phyloP scores from a whole-genome alignment of 2,329 filamentous ascomycete species.

The Dichotomopilus funicola region DNA sequence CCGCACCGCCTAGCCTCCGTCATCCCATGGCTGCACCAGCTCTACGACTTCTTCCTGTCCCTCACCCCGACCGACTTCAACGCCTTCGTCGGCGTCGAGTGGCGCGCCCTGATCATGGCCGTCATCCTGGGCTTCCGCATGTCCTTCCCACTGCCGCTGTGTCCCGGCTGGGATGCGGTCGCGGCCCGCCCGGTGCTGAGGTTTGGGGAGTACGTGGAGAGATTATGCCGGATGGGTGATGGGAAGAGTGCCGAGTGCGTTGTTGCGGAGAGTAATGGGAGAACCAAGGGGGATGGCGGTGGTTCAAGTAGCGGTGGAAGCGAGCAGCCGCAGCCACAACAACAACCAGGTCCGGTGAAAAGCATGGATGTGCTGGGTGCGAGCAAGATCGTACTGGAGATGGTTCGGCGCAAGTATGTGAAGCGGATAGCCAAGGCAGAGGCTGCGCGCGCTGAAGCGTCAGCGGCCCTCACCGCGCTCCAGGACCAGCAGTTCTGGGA shows the following conservation, averaged over 20 bases:
- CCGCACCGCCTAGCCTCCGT: slow-evolving; percentile 16
- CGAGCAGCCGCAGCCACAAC: not conserved
- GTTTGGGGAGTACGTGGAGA: slow-evolving; percentile 35
- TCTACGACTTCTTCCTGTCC: slow-evolving; percentile 25
- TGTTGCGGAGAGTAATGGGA: not conserved
- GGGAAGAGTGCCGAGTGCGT: slow-evolving; percentile 1
- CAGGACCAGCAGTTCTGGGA: not conserved
- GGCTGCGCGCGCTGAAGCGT: not conserved
- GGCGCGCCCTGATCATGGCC: slow-evolving; percentile 36
- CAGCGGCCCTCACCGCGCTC: not conserved
- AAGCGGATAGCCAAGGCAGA: slow-evolving; percentile 33
- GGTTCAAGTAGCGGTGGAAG: not conserved
- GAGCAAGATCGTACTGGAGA: slow-evolving; percentile 39
- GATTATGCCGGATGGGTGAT: slow-evolving; percentile 27
- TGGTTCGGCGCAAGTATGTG: slow-evolving; percentile 42
- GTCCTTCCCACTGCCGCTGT: slow-evolving; percentile 38
- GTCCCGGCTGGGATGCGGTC: slow-evolving; percentile 32
- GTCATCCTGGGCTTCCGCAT: slow-evolving; percentile 41
- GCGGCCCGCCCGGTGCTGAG: slow-evolving; percentile 35
- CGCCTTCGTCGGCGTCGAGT: slow-evolving; percentile 38
- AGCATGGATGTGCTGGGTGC: slow-evolving; percentile 39
- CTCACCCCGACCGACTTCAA: slow-evolving; percentile 27
- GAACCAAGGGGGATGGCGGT: not conserved
- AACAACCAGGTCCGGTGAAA: slow-evolving; percentile 18
- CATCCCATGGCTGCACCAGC: slow-evolving; percentile 18